phyloP scores from a whole-genome alignment of 306 rosid species.

The Canavalia gladiata region DNA sequence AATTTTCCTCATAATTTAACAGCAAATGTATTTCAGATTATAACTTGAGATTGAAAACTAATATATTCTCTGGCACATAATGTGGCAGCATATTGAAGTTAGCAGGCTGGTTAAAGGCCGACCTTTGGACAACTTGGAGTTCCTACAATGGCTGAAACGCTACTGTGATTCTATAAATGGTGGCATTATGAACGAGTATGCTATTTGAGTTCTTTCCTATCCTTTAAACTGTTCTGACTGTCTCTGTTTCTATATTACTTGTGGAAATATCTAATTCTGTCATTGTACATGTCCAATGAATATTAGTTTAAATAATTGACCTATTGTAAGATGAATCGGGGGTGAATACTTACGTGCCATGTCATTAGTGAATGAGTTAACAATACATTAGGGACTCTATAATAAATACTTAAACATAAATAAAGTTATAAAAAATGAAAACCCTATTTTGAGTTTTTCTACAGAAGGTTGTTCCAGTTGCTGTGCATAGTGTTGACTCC shows the following conservation, averaged over 20 bases:
- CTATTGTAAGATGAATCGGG: not conserved
- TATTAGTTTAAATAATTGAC: not conserved
- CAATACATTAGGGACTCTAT: too few relatives aligned
- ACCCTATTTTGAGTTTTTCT: not conserved
- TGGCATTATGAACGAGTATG: conserved; percentile 91
- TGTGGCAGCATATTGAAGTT: conserved; percentile 90
- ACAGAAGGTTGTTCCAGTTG: conserved; percentile 6
- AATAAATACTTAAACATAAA: not conserved
- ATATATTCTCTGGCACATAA: conserved; percentile 16
- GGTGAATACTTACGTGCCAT: not conserved
- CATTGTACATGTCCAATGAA: conserved; percentile 19
- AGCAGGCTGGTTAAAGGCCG: conserved; percentile 96
- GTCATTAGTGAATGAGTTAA: not conserved
- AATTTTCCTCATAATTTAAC: conserved; percentile 18
- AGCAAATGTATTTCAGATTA: conserved; percentile 20
- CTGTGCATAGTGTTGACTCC: not conserved
- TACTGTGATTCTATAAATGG: conserved; percentile 98
- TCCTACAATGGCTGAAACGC: conserved; percentile 98
- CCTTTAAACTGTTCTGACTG: conserved; percentile 14
- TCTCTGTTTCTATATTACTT: conserved; percentile 10
- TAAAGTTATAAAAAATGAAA: not conserved
- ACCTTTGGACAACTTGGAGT: conserved; percentile 97
- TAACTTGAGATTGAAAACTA: conserved; percentile 6
- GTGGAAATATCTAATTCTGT: conserved; percentile 18
- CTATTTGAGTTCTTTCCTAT: conserved; percentile 26